Conservation (phyloP, 208 protist genomes). For the Trypanosomatidae sp. region DNA sequence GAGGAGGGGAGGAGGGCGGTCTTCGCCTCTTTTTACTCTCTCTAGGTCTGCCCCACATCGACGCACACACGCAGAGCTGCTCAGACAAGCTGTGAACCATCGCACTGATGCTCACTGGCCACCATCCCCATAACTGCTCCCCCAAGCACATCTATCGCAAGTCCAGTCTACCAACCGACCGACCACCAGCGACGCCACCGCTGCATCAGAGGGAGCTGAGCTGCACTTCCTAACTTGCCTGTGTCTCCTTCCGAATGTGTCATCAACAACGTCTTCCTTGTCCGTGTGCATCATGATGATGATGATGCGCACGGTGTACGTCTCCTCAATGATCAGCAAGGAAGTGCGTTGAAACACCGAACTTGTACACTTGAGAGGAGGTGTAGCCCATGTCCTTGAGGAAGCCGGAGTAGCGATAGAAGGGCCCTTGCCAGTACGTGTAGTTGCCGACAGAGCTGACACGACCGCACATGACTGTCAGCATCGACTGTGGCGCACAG, state of each 20-base stretch:
- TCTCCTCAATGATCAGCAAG: constrained; percentile 57
- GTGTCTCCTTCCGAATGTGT: not conserved
- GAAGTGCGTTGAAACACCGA: constrained; percentile 84
- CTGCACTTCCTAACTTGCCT: not conserved
- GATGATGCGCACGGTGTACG: not conserved
- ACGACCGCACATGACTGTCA: constrained; percentile 68
- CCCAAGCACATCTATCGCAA: not conserved
- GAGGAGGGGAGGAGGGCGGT: too few species aligned
- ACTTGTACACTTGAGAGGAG: constrained; percentile 85
- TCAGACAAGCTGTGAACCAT: not conserved
- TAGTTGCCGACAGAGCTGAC: constrained; percentile 60
- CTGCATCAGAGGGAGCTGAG: not conserved
- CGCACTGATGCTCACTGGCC: not conserved
- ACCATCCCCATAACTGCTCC: not conserved
- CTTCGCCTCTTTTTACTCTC: not conserved
- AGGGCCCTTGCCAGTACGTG: constrained; percentile 77
- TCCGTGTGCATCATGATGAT: not conserved
- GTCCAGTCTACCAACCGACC: not conserved
- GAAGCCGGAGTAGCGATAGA: constrained; percentile 77
- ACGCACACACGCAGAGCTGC: not conserved
- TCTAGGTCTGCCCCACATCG: not conserved
- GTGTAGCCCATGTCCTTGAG: constrained; percentile 87
- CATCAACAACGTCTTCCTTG: not conserved
- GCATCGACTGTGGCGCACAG: constrained; percentile 81
- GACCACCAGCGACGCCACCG: not conserved